Base-by-base conservation (phyloP, 2,329 filamentous ascomycete species). In the Aspergillus sp. region DNA sequence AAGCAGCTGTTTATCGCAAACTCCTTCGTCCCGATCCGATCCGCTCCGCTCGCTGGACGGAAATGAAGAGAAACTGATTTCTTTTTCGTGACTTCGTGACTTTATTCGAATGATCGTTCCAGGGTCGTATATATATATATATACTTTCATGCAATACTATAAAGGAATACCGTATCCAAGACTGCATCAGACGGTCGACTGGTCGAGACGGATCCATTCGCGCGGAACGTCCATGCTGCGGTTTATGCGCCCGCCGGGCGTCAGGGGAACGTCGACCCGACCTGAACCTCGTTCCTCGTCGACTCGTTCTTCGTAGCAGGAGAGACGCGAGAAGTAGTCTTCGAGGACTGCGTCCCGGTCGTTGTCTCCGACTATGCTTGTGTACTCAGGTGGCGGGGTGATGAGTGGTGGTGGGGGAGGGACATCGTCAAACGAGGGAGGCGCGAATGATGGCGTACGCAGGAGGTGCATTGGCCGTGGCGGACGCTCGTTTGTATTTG, bases 321-420 rank as follows among this genome's bases (percentile, higher is more conserved):
- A 89, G 39, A 96, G 76, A 1, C 93, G 85, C 0, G 88, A 81
- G 71, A 97, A 97, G 73, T 97, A 97, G 68, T 96, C 93, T 1
- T 91, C 89, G 47, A 96, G 74, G 0, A 84, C 84, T 12, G 72
- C 87, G 75, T 77, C 92, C 73, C 71, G 91, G 80, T 75, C 86
- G 81, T 22, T 85, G 79, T 59, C 85, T 15, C 88, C 89, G 1
- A 95, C 85, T 38, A 96, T 89, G 3, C 83, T 81, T 58, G 93
- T 90, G 71, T 97, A 96, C 56, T 89, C 86, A 1, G 93, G 93
- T 7, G 93, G 93, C 1, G 92, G 92, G 0, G 91, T 96, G 62
- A 89, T 80, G 15, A 89, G 73, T 1, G 88, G 86, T 50, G 89
- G 89, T 4, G 90, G 89, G 0, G 89, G 87, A 5, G 86, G 82